Percentiles rank a stretch among this genome's conserved stretches.
These are phyloP conservation scores for Syncephalastrum monosporum DNA, from an alignment of 371 early-diverging fungal species.

Conservation along the genomic window DNA sequence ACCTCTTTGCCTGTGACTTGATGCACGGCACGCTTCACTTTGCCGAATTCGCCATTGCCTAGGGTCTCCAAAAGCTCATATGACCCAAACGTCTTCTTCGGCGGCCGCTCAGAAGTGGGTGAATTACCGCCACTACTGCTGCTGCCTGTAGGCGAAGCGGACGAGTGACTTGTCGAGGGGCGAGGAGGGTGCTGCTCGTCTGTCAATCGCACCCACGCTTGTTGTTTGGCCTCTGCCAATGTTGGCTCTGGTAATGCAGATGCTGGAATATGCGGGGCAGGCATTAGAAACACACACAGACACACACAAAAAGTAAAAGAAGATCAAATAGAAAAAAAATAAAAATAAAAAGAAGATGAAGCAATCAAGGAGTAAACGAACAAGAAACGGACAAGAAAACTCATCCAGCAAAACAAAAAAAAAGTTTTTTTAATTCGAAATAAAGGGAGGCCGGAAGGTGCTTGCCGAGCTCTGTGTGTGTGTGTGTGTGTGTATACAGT, in stretches of 20 bases:
- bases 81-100: slow-evolving; percentile 67
- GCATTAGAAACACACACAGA: no score
- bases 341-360: not conserved
- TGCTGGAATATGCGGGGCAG: no score
- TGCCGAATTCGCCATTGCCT: slow-evolving; percentile 96
- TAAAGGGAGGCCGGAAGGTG: no score
- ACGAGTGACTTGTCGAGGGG: no score
- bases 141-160: no score
- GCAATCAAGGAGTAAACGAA: slow-evolving; percentile 21
- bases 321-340: not conserved
- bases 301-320: slow-evolving; percentile 5
- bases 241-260: no score
- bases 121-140: no score
- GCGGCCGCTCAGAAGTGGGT: no score
- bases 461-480: not conserved
- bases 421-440: not conserved
- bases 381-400: slow-evolving; percentile 13
- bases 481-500: not conserved
- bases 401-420: slow-evolving; percentile 7
- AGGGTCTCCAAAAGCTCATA: slow-evolving; percentile 89
- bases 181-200: no score
- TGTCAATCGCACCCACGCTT: no score
- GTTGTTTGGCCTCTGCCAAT: no score
- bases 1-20: slow-evolving; percentile 86
- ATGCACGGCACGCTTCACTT: slow-evolving; percentile 93